Base-by-base conservation (phyloP, 257 asterid genomes). In the Lantana camara region DNA sequence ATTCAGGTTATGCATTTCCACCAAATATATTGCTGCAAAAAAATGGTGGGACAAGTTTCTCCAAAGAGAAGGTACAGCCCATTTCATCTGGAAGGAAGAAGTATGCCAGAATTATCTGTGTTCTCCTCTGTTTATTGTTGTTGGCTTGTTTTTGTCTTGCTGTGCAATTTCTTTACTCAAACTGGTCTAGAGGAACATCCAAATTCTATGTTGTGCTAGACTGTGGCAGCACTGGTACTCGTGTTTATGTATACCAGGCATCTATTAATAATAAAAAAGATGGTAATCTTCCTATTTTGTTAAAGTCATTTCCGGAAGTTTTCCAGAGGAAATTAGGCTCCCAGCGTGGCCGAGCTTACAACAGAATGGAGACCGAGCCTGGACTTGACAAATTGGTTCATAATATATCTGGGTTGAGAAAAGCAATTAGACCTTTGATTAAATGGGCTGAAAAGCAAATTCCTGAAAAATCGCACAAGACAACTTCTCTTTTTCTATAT, bases 151-250 rank as follows among this genome's bases (percentile, higher is more conserved):
- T 88, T 73, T 70, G 85, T 63, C 78, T 80, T 44, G 77, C 73
- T 19, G 35, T 81, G 49, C 67, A 66, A 27, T 75, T 77, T 63
- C 75, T 81, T 21, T 89, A 82, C 77, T 75, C 84, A 35, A 77
- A 71, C 74, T 90, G 90, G 90, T 82, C 83, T 17, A 74, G 52
- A 13, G 95, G 87, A 47, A 53, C 73, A 21, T 68, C 96, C 45
- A 86, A 82, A 74, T 90, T 70, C 73, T 94, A 82, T 63, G 88
- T 94, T 47, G 98, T 90, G 66, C 83, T 94, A 64, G 98, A 94
- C 72, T 88, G 99, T 72, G 99, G 99, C 53, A 94, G 99, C 81
- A 94, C 98, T 2, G 99, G 99, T 40, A 88, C 96, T 75, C 98
- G 99, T 47, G 95, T 90, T 67, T 88, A 86, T 78, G 96, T 94